Evolutionary conservation across 179 eudicot species (phyloP).

Genomic region (Sideroxylon spinosum): DNA sequence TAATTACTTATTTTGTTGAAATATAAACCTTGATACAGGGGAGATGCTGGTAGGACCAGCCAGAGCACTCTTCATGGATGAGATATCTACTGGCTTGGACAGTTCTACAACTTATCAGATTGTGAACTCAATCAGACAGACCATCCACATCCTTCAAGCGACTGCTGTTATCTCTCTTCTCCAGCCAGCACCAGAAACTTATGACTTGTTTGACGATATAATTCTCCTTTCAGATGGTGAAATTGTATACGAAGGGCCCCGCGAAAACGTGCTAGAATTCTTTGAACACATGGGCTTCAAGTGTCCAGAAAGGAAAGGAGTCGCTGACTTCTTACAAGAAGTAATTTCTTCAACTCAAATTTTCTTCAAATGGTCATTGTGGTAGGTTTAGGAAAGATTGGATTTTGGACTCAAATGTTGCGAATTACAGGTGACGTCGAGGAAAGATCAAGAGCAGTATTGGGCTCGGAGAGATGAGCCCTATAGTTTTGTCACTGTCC

Average conservation of each 20-base stretch:
- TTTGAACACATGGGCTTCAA: constrained; percentile 34
- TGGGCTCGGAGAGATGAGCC: constrained; percentile 42
- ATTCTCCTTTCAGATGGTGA: constrained; percentile 35
- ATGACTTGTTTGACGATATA: constrained; percentile 35
- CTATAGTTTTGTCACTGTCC: constrained; percentile 31
- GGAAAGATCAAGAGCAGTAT: constrained; percentile 50
- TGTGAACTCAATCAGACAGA: constrained; percentile 27
- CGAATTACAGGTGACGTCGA: constrained; percentile 44
- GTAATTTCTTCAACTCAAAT: constrained; percentile 4
- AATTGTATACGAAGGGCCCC: constrained; percentile 41
- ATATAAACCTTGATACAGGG: constrained; percentile 16
- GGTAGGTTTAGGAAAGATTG: background rate
- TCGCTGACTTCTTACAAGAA: constrained; percentile 37
- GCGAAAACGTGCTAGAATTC: constrained; percentile 31
- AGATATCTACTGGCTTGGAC: constrained; percentile 39
- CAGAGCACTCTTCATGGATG: constrained; percentile 39
- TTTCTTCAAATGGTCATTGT: background rate
- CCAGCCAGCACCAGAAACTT: constrained; percentile 42
- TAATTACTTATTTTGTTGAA: background rate
- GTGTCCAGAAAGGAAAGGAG: constrained; percentile 33
- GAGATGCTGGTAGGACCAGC: constrained; percentile 44
- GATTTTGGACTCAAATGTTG: background rate
- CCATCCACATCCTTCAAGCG: constrained; percentile 34
- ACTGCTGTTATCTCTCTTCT: constrained; percentile 36
- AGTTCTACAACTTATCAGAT: constrained; percentile 42